Evolutionary conservation across 2,329 filamentous ascomycete genomes (phyloP).

Genomic region (Colletotrichum liriopes): DNA sequence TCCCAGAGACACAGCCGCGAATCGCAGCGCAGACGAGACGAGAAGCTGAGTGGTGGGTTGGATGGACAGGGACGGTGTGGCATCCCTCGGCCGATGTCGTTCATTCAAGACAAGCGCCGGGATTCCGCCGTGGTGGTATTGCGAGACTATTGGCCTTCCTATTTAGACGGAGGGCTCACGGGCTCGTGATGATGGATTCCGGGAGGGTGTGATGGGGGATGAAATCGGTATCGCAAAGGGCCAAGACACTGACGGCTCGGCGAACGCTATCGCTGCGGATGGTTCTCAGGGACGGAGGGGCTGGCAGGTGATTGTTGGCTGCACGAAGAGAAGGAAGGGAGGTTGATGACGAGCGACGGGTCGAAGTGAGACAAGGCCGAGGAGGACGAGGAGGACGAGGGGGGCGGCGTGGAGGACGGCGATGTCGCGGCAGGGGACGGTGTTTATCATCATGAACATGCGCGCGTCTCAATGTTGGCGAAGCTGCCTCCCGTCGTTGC

Average conservation of each 20-base stretch:
- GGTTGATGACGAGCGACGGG: not conserved
- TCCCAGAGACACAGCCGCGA: not conserved
- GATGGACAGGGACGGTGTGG: conserved; percentile 37
- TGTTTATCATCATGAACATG: not conserved
- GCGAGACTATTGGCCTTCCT: conserved; percentile 44
- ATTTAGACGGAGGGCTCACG: conserved; percentile 36
- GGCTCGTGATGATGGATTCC: conserved; percentile 42
- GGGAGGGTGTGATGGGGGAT: conserved; percentile 31
- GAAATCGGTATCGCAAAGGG: conserved; percentile 10
- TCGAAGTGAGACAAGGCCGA: conserved; percentile 4
- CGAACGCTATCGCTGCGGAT: conserved; percentile 36
- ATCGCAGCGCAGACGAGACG: conserved; percentile 6
- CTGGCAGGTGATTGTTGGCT: conserved; percentile 24
- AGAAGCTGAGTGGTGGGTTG: conserved; percentile 21
- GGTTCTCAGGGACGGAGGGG: conserved; percentile 28
- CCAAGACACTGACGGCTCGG: conserved; percentile 27
- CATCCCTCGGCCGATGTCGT: conserved; percentile 35
- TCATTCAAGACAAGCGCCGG: conserved; percentile 40
- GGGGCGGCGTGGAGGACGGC: not conserved
- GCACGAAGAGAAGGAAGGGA: not conserved
- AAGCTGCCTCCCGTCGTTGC: not conserved
- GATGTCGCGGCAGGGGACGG: not conserved
- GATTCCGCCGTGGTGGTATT: conserved; percentile 42
- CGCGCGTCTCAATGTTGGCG: not conserved
- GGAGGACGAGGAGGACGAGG: not conserved